Conservation (phyloP, 768 basidiomycete genomes). For the Boletus sp. region DNA sequence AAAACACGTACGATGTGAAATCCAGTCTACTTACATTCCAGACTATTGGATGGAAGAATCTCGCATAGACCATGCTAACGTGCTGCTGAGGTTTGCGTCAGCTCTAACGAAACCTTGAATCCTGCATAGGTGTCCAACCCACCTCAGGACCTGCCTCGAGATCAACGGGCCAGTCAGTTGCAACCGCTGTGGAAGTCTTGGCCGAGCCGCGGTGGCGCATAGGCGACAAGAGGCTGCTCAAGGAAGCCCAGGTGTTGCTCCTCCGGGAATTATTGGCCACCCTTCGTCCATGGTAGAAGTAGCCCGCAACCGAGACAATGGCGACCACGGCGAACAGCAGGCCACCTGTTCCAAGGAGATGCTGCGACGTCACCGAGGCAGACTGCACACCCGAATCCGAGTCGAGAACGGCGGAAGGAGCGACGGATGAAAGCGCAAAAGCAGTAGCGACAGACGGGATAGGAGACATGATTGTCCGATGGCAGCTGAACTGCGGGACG, state of each 20-base stretch:
- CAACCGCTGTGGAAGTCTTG: neutral
- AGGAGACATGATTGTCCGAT: slow-evolving; percentile 16
- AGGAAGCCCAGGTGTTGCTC: slow-evolving; percentile 5
- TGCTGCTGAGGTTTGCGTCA: slow-evolving; percentile 5
- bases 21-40: slow-evolving; percentile 14
- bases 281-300: slow-evolving; percentile 14
- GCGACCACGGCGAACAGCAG: slow-evolving; percentile 11
- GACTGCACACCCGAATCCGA: neutral
- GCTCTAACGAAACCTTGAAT: too few species aligned
- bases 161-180: neutral
- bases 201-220: neutral
- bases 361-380: neutral
- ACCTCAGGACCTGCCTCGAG: slow-evolving; percentile 14
- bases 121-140: neutral
- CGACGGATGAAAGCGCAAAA: neutral
- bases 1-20: neutral
- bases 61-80: slow-evolving; percentile 21
- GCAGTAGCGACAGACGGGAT: slow-evolving; percentile 12
- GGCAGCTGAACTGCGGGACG: neutral
- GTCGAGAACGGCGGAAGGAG: slow-evolving; percentile 2
- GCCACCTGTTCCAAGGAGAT: slow-evolving; percentile 13
- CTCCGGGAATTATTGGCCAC: neutral
- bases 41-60: slow-evolving; percentile 18
- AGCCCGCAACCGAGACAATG: slow-evolving; percentile 12
- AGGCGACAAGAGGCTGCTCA: slow-evolving; percentile 5